Base-by-base conservation (phyloP, 805 yeast genomes). In the Ogataea ganodermae region DNA sequence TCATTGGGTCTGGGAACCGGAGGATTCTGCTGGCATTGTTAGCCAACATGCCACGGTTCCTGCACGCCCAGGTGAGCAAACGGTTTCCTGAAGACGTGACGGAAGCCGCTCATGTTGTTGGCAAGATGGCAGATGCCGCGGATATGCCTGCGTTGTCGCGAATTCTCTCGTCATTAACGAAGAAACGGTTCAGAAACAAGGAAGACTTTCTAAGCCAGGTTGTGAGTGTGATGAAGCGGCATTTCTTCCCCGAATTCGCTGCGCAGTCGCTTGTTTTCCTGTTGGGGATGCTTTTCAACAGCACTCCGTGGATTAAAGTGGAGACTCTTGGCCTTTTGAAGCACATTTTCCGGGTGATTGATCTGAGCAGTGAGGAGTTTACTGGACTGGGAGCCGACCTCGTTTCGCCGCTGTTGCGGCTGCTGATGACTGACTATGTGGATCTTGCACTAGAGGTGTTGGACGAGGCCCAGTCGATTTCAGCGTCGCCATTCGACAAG, bases 301-400 rank as follows among this genome's bases (percentile, higher is more conserved):
- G 78, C 50, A 77, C 78, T 1, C 72, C 76, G 1, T 90, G 96
- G 96, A 81, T 95, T 2, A 86, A 88, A 55, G 60, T 76, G 9
- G 96, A 92, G 63, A 80, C 94, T 0, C 75, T 95, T 80, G 84
- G 81, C 43, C 67, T 90, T 1, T 73, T 94, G 53, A 84, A 85
- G 57, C 79, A 81, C 40, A 65, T 94, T 6, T 77, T 95, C 52
- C 91, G 96, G 1, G 72, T 79, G 49, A 83, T 90, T 13, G 91
- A 94, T 59, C 70, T 91, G 44, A 82, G 80, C 37, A 71, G 84
- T 30, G 88, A 85, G 16, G 96, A 86, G 58, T 90, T 90, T 61
- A 75, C 79, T 23, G 95, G 96, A 1, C 84, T 89, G 31, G 99
- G 99, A 4, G 98, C 99, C 0, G 99, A 94, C 61, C 71, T 94